A percentile compares a stretch with the other conserved stretches of the same genome.
Conservation (phyloP, 2,329 filamentous ascomycete species). For the Fusarium hostae region DNA sequence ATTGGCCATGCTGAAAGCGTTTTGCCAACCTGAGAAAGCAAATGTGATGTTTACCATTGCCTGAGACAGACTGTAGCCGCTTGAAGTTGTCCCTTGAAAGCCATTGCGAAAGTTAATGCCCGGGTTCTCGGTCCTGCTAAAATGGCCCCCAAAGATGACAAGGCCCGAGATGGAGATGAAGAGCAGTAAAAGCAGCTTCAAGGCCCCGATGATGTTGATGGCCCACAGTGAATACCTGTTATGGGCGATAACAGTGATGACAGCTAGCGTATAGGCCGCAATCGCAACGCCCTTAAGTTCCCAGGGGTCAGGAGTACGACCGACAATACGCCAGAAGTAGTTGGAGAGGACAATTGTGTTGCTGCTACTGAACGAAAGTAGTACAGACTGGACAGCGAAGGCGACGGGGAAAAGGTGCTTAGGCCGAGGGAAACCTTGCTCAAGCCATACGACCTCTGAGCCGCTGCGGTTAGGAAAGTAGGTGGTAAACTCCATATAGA, state of each 20-base stretch:
- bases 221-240: conserved; percentile 67
- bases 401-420: conserved; percentile 71
- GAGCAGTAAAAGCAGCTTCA: conserved; percentile 70
- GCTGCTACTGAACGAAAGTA: conserved; percentile 73
- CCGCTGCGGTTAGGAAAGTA: conserved; percentile 76
- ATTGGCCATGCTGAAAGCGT: conserved; percentile 71
- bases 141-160: conserved; percentile 63
- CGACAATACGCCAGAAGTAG: conserved; percentile 70
- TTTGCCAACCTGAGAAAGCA: conserved; percentile 66
- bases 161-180: conserved; percentile 71
- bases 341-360: conserved; percentile 70
- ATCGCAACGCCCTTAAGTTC: conserved; percentile 74
- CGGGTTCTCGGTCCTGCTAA: conserved; percentile 46
- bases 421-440: conserved; percentile 73
- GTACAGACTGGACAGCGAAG: conserved; percentile 71
- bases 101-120: conserved; percentile 50
- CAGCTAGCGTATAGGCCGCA: conserved; percentile 69
- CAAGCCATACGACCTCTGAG: conserved; percentile 74
- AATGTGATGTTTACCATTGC: conserved; percentile 69
- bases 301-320: conserved; percentile 65
- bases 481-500: conserved; percentile 72
- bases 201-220: conserved; percentile 64
- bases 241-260: conserved; percentile 64
- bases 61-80: conserved; percentile 52
- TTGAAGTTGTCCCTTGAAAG: conserved; percentile 50